Evolutionary conservation across 148 eudicot species (phyloP).

Genomic region (Camellia japonica): DNA sequence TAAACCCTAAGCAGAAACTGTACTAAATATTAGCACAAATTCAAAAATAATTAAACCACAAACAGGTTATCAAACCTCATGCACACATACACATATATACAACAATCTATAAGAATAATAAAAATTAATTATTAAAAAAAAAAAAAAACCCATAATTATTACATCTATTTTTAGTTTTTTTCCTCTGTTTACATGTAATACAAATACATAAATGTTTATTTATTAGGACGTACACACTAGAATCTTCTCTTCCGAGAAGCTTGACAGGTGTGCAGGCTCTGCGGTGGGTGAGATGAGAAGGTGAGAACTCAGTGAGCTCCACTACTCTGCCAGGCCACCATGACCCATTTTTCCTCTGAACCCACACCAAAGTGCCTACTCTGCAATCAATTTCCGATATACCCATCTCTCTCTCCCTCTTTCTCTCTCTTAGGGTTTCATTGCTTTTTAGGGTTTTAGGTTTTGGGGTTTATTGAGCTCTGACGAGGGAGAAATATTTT

Average conservation of each 20-base stretch:
- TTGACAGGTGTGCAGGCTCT: slow-evolving; percentile 7
- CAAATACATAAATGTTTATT: not conserved
- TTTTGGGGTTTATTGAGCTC: not conserved
- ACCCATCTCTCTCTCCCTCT: slow-evolving; percentile 13
- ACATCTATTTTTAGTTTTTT: no score
- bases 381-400: slow-evolving; percentile 1
- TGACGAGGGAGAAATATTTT: not conserved
- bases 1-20: no score
- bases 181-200: not conserved
- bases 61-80: no score
- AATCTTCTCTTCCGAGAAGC: slow-evolving; percentile 23
- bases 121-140: no score
- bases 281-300: not conserved
- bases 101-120: no score
- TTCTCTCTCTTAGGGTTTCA: not conserved
- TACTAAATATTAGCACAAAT: no score
- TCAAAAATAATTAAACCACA: no score
- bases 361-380: slow-evolving; percentile 29
- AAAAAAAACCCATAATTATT: no score
- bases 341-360: slow-evolving; percentile 31
- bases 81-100: no score
- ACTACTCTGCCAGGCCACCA: slow-evolving; percentile 36
- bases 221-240: not conserved
- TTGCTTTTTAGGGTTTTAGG: not conserved
- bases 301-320: slow-evolving; percentile 16